Percentiles rank a stretch among this genome's conserved stretches.
Evolutionary conservation across 805 yeast species (phyloP).

Genomic region (Metschnikowia drakensbergensis): DNA sequence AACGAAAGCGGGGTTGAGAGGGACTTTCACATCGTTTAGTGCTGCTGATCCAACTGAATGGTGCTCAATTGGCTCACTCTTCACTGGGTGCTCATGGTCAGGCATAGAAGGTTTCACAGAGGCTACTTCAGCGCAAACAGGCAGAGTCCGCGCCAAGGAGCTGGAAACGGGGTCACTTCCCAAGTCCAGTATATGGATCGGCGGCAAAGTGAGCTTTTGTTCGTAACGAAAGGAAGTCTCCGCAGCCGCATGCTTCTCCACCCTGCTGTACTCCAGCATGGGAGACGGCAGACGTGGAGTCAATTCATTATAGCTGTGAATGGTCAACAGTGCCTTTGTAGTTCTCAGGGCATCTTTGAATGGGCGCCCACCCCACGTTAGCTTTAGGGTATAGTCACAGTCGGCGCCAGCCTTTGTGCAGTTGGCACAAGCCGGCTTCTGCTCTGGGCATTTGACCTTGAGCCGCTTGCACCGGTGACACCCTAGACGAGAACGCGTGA

Average conservation of each 20-base stretch:
- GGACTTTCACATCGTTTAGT: not conserved
- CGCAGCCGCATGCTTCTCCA: not conserved
- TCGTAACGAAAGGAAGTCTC: not conserved
- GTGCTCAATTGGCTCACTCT: not conserved
- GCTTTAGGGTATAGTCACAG: conserved; percentile 62
- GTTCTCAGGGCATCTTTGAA: conserved; percentile 32
- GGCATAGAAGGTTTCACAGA: not conserved
- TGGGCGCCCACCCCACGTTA: conserved; percentile 77
- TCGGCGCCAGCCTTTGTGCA: conserved; percentile 44
- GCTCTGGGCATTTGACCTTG: conserved; percentile 69
- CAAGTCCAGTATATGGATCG: not conserved
- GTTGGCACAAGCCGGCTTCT: conserved; percentile 56
- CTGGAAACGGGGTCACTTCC: not conserved
- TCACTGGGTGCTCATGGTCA: not conserved
- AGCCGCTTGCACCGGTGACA: conserved; percentile 59
- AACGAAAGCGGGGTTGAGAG: not conserved
- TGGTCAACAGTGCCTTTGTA: not conserved
- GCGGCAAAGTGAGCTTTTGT: too few relatives aligned
- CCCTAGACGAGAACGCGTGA: conserved; percentile 51
- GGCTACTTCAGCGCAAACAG: not conserved
- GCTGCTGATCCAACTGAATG: not conserved
- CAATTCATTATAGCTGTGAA: not conserved
- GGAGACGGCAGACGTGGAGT: not conserved
- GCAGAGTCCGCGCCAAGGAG: not conserved
- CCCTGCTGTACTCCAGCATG: not conserved